phyloP scores from a whole-genome alignment of 2,329 filamentous ascomycete genomes.

The Microsporum ferrugineum region DNA sequence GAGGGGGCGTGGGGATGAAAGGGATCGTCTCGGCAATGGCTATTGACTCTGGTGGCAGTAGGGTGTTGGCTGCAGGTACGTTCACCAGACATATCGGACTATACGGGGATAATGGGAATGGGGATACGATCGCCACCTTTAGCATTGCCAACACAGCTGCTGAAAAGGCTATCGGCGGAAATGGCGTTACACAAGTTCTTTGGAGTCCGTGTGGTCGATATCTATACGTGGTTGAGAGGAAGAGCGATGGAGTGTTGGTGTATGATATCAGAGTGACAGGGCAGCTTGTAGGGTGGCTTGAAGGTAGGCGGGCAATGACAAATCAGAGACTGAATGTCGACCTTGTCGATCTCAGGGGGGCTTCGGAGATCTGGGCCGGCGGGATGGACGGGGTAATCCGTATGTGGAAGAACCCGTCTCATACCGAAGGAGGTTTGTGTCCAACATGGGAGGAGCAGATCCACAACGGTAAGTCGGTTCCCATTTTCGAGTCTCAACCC shows the following conservation, averaged over 20 bases:
- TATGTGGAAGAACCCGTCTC: conserved; percentile 40
- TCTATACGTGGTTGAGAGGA: conserved; percentile 47
- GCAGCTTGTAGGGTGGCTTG: conserved; percentile 40
- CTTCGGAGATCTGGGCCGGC: conserved; percentile 49
- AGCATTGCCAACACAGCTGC: conserved; percentile 32
- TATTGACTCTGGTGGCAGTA: conserved; percentile 32
- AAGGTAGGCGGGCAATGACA: conserved; percentile 36
- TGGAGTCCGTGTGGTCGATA: conserved; percentile 51
- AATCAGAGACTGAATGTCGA: conserved; percentile 49
- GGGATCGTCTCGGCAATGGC: conserved; percentile 45
- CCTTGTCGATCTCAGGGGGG: conserved; percentile 29
- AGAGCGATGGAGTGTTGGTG: conserved; percentile 44
- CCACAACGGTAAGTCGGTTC: conserved; percentile 32
- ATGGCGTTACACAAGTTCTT: conserved; percentile 44
- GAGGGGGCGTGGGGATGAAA: conserved; percentile 42
- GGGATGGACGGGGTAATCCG: conserved; percentile 45
- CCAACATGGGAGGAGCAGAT: conserved; percentile 35
- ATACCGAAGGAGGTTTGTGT: conserved; percentile 29
- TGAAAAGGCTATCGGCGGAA: conserved; percentile 34
- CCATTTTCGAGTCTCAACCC: not conserved
- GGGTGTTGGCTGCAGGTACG: conserved; percentile 47
- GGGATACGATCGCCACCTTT: conserved; percentile 43
- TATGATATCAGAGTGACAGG: conserved; percentile 49
- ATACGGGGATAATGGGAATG: conserved; percentile 41
- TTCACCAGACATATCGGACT: conserved; percentile 46